Evolutionary conservation across 2,329 filamentous ascomycete genomes (phyloP).

Genomic region (Talaromyces sp.): DNA sequence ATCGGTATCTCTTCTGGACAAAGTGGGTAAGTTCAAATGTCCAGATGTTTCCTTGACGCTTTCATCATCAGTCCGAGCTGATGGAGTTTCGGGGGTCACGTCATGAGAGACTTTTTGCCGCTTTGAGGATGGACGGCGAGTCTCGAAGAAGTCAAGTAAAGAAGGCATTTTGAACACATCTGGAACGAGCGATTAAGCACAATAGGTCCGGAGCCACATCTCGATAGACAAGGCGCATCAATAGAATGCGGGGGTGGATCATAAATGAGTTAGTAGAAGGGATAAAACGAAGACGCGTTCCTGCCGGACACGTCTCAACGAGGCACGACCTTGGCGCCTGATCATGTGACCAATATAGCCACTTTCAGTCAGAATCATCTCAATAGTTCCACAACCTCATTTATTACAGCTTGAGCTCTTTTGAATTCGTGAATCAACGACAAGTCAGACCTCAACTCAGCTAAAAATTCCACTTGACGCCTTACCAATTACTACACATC

Average conservation of each 20-base stretch:
- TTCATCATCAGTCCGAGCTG: neutral
- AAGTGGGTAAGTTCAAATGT: neutral
- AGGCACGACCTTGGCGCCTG: conserved; percentile 6
- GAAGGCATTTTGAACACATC: conserved; percentile 22
- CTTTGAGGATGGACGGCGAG: conserved; percentile 30
- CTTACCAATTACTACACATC: neutral
- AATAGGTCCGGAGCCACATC: neutral
- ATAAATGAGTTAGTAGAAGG: neutral
- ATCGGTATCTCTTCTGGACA: conserved; percentile 23
- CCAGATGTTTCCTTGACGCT: neutral
- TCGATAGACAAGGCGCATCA: neutral
- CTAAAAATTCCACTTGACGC: no score
- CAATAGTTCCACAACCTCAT: neutral
- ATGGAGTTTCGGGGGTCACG: conserved; percentile 6
- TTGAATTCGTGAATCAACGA: neutral
- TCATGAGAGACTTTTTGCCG: conserved; percentile 28
- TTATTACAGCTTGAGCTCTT: no score
- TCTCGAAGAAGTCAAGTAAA: conserved; percentile 38
- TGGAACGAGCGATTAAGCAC: neutral
- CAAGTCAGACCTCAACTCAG: neutral
- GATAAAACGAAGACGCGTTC: neutral
- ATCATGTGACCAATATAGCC: conserved; percentile 9
- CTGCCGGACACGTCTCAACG: neutral
- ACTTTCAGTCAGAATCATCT: conserved; percentile 24
- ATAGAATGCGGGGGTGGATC: conserved; percentile 3